Base-by-base conservation (phyloP, 257 asterid genomes). In the Ocimum tenuiflorum region DNA sequence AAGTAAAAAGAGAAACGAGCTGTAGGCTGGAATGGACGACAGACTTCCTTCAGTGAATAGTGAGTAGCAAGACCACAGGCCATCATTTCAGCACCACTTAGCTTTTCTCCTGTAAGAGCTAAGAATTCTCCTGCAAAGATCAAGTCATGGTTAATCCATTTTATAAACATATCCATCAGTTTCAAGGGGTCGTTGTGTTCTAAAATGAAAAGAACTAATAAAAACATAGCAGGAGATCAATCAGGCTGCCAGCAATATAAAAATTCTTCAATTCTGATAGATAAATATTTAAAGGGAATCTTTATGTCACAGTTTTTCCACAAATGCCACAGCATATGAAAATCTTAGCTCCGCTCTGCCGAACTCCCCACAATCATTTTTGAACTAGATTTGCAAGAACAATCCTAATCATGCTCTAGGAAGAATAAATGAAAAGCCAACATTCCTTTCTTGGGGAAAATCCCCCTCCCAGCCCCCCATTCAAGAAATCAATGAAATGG, bases 21-120 rank as follows among this genome's bases (percentile, higher is more conserved):
- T n/a, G 19, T 19, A 20, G 60, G 22, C 1, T 22, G 63, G 65
- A 47, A 36, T 35, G 53, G 78, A 79, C 63, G 71, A 82, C 75
- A 60, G 69, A 90, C 97, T 77, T 88, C 97, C 77, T 78, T 86
- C 58, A 83, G 67, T 20, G 85, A 78, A 73, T 77, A 94, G 75
- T 94, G 99, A 54, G 99, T 90, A 46, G 95, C 99, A 73, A 94
- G 97, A 79, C 92, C 96, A 61, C 91, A 86, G 15, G 95, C 95
- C 83, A 94, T 72, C 97, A 94, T 90, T 63, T 90, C 99, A 55
- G 78, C 87, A 35, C 97, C 97, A 60, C 82, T 80, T 60, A 94
- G 86, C 73, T 90, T 90, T 72, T 82, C 95, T 58, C 99, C 97
- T 0, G 99, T 90, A 58, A 94, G 86, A 78, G 95, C 96, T 81